Evolutionary conservation across 202 grass and related monocot genomes (phyloP), one percentile per base, ranked within the genome.

Genomic region (Eragrostis tef): DNA sequence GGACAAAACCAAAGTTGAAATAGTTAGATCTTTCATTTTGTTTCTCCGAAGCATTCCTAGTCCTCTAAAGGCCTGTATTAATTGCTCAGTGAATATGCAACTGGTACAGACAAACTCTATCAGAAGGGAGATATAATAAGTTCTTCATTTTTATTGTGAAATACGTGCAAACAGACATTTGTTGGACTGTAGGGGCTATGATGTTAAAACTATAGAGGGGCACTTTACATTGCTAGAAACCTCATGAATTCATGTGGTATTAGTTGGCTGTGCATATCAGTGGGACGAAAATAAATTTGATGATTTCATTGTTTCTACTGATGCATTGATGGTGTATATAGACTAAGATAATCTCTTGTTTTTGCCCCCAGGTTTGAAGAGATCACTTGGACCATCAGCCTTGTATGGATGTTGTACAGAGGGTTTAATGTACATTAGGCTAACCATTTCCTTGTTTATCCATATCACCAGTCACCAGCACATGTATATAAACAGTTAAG

Each of bases 321-420:
- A 36, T 26, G 2, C 29, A 12, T 43, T 85, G 51, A 86, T 60
- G 53, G 27, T 3, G 5, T 39, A 39, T 39, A 39, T 39, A 39
- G 34, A 39, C 34, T 39, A 39, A 39, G 34, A 39, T 39, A n/a
- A 39, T 52, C 48, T 22, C 6, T 66, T 15, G 29, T 10, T 71
- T 85, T 78, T 57, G n/a, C 3, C 49, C 68, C 67, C 83, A 89
- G 83, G 83, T 71, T 82, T 86, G 83, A 82, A 66, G 83, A 73
- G 82, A 82, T 77, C 67, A 52, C 83, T 68, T 89, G 87, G 78
- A 78, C 73, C 43, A 62, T 77, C 59, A 52, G 42, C 22, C 47
- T n/a, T 82, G 50, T 72, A 52, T 86, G 67, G 76, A 77, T 80
- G 71, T 60, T 89, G 87, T 86, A 89, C 87, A 89, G 26, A 89